Percentiles rank a stretch among this genome's conserved stretches.
phyloP scores from a whole-genome alignment of 768 basidiomycete genomes.

The Amanita jacksonii region DNA sequence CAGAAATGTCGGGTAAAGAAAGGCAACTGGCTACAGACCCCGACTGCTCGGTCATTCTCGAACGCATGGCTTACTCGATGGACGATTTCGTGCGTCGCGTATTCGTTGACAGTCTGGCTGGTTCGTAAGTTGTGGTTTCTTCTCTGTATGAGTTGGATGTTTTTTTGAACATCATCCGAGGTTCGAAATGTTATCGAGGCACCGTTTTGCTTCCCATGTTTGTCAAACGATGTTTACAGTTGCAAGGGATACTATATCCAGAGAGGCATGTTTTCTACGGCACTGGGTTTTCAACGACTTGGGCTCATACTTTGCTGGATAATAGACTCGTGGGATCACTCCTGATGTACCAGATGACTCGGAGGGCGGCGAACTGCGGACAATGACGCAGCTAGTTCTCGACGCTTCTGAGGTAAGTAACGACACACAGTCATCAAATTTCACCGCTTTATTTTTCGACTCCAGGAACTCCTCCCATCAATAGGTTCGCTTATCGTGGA shows the following conservation, averaged over 20 bases:
- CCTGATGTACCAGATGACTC: conserved; percentile 35
- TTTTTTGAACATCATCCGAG: conserved; percentile 25
- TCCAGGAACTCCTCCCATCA: conserved; percentile 60
- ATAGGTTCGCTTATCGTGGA: conserved; percentile 66
- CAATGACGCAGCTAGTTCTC: conserved; percentile 51
- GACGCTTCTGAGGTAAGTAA: conserved; percentile 51
- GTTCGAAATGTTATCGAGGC: conserved; percentile 53
- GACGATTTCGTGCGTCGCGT: conserved; percentile 93
- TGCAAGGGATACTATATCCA: conserved; percentile 48
- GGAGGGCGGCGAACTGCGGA: conserved; percentile 59
- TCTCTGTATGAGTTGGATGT: background rate
- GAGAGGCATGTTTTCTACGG: conserved; percentile 45
- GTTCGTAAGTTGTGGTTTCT: conserved; percentile 56
- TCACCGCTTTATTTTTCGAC: background rate
- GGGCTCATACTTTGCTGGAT: too few relatives aligned
- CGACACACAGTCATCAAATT: background rate
- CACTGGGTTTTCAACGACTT: too few relatives aligned
- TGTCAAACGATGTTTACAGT: conserved; percentile 81
- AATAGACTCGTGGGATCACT: conserved; percentile 45
- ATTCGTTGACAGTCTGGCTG: conserved; percentile 77
- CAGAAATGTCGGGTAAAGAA: conserved; percentile 83
- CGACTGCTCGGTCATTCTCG: conserved; percentile 84
- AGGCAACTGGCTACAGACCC: conserved; percentile 87
- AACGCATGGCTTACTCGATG: conserved; percentile 88
- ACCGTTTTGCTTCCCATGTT: conserved; percentile 94